Evolutionary conservation across 2,329 filamentous ascomycete species (phyloP), one percentile per base, ranked within the genome.

Genomic region (Verticillium alfalfae): DNA sequence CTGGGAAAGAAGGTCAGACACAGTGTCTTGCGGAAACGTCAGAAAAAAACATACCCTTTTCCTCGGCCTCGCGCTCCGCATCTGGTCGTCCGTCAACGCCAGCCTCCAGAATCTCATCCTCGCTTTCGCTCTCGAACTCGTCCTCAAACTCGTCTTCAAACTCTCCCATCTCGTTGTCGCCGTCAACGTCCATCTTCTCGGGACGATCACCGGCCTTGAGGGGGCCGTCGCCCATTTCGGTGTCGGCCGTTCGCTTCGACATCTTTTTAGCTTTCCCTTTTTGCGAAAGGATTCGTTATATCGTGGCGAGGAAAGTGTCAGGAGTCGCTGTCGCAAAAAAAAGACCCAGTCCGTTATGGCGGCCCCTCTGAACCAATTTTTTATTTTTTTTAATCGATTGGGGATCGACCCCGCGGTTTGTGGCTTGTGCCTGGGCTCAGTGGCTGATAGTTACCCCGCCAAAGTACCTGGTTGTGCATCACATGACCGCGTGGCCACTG

Each of bases 71-170:
- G 52, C 93, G 82, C 82, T 98, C 94, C 8, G 90, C 92, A 75
- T 98, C 94, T 36, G 94, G 94, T 66, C 93, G 81, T 18, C 94
- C 94, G 73, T 97, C 94, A 13, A 97, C 93, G 64, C 94, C 94
- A 5, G 95, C 94, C 78, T 98, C 94, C 63, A 97, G 79, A 59
- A 98, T 91, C 76, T 98, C 93, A 74, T 97, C 93, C 66, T 87
- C 84, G 70, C 81, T 96, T 81, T 97, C 93, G 69, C 81, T 96
- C 81, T 97, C 93, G 68, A 90, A 94, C 72, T 94, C 91, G 70
- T 94, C 91, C 76, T 94, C 92, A 68, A 94, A 97, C 72, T 98
- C 94, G 78, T 97, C 95, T 72, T 97, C 95, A 66, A 96, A 98
- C 68, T 98, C 91, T 72, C 87, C 86, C 81, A 89, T 88, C 34